phyloP scores from a whole-genome alignment of 352 stramenopile genomes.

The Pythium diclinum region DNA sequence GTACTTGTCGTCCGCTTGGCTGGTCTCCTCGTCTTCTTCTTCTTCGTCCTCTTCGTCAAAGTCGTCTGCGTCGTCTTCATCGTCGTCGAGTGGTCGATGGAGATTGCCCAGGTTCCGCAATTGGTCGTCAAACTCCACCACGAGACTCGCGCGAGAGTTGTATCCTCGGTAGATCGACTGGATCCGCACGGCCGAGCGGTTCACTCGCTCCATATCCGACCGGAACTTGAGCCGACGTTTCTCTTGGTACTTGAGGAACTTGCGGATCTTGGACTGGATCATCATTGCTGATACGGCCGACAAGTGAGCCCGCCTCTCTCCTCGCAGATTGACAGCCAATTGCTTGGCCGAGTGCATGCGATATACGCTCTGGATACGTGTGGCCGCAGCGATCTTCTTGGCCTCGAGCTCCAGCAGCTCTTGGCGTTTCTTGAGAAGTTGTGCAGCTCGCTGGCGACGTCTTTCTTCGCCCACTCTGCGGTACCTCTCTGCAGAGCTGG shows the following conservation, averaged over 20 bases:
- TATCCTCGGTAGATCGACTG: constrained; percentile 69
- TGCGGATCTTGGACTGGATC: constrained; percentile 71
- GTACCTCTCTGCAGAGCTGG: constrained; percentile 35
- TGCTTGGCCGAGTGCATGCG: constrained; percentile 42
- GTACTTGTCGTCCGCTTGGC: background rate
- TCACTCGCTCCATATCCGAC: constrained; percentile 57
- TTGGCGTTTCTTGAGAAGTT: constrained; percentile 49
- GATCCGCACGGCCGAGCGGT: constrained; percentile 56
- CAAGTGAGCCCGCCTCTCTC: constrained; percentile 54
- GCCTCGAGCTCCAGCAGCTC: constrained; percentile 51
- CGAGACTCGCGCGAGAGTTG: constrained; percentile 44
- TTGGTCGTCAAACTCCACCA: constrained; percentile 28
- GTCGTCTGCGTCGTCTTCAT: background rate
- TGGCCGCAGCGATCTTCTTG: constrained; percentile 34
- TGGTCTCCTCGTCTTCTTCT: constrained; percentile 12
- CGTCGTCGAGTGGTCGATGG: background rate
- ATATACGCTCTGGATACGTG: constrained; percentile 49
- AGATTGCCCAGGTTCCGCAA: background rate
- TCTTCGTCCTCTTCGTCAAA: constrained; percentile 18
- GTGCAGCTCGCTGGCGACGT: constrained; percentile 46
- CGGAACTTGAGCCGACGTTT: constrained; percentile 40
- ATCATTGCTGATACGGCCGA: constrained; percentile 53
- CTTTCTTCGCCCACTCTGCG: constrained; percentile 48
- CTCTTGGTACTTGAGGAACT: constrained; percentile 46
- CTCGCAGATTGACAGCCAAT: constrained; percentile 26